Evolutionary conservation across 164 flowering plant genomes (phyloP), one percentile per base, ranked within the genome.

Genomic region (Nelumbo lutea): DNA sequence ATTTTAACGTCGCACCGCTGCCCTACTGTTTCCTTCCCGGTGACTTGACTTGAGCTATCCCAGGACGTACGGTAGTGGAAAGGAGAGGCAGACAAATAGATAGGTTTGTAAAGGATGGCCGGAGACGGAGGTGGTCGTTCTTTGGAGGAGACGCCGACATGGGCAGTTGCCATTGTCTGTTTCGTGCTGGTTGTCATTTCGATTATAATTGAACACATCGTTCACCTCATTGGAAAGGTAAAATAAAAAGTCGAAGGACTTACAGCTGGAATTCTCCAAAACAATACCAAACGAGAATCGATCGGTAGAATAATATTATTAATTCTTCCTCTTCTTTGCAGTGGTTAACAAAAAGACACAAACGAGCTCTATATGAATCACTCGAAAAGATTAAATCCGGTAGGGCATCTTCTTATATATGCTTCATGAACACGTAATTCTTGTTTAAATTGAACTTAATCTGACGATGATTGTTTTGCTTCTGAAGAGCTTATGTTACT

Each of bases 371-470:
- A 0, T 78, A 68, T 63, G 84, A 85, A 73, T 70, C 88, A n/a
- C 76, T 85, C 1, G 86, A 81, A 59, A 85, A 83, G 80, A 68
- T 85, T 42, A 85, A 85, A 71, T 72, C 82, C n/a, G 88, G 88
- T 84, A 68, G 43, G 57, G n/a, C 43, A 6, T 52, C 50, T 1
- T 38, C 43, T 5, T 5, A 7, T 42, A 8, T 4, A 4, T 51
- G 27, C 27, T 27, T 27, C 27, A 27, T 27, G 27, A 27, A 27
- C 27, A 27, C 27, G 27, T 27, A 27, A 27, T 27, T 27, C 27
- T 27, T 27, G 27, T 27, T 27, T 27, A 27, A 27, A 27, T 27
- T 50, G 53, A 11, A 6, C 6, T 50, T 50, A 50, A 6, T 64
- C 51, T 3, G 38, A 6, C 14, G 6, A 64, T 64, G 6, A 64